A percentile compares a stretch with the other conserved stretches of the same genome.
Evolutionary conservation across 2,329 filamentous ascomycete species (phyloP).

Genomic region (Diaporthe helianthi): DNA sequence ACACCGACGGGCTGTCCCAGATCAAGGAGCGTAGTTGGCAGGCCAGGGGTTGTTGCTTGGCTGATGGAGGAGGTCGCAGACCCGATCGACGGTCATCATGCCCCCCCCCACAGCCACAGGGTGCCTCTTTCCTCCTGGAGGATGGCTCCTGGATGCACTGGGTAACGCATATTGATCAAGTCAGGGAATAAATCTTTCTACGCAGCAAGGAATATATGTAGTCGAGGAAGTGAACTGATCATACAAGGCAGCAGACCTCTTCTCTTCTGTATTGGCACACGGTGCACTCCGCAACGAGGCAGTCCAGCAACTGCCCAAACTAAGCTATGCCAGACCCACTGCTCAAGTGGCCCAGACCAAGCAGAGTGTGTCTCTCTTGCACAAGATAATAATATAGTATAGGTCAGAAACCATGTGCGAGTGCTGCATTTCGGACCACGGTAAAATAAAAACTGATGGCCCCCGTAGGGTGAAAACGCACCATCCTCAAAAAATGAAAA

Average conservation of each 20-base stretch:
- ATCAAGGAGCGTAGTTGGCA: too few species aligned
- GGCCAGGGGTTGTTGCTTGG: too few species aligned
- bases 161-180: background rate
- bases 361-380: background rate
- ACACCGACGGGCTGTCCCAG: too few species aligned
- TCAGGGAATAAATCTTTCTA: background rate
- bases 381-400: background rate
- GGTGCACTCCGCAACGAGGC: background rate
- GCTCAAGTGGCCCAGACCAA: background rate
- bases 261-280: constrained; percentile 6
- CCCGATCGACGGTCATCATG: too few species aligned
- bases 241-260: background rate
- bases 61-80: too few species aligned
- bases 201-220: background rate
- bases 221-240: background rate
- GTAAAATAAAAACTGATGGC: constrained; percentile 8
- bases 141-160: background rate
- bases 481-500: constrained; percentile 5
- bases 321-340: background rate
- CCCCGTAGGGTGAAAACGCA: constrained; percentile 10
- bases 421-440: constrained; percentile 2
- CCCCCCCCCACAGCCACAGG: too few species aligned
- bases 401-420: background rate
- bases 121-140: too few species aligned
- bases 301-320: background rate